Base-by-base conservation (phyloP, 805 yeast species). In the Geotrichum ghanense region DNA sequence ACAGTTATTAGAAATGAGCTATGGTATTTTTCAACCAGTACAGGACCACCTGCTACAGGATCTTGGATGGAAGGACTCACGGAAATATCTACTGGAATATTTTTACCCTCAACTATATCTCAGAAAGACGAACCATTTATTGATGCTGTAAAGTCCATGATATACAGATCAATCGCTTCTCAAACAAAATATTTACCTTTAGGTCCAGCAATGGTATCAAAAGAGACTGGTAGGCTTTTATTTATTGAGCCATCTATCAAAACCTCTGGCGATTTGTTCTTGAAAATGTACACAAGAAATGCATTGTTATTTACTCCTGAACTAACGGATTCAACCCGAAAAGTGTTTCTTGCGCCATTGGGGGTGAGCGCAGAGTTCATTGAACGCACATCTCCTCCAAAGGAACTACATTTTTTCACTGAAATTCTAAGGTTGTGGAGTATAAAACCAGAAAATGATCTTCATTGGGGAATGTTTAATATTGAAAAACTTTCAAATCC, bases 1-100 rank as follows among this genome's bases (percentile, higher is more conserved):
- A 50, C 47, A 10, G 40, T 50, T 10, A 22, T 45, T 22, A 50
- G 52, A 35, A 56, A 51, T 17, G 62, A 58, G 48, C 50, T 58
- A n/a, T 58, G 62, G 62, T 54, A 55, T 2, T 58, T 58, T 46
- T 50, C 58, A 2, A 21, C 53, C 2, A 22, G 39, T 10, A 52
- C 49, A 22, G 35, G 44, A 2, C 41, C 27, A 3, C 34, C 45
- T 6, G 48, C 56, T 7, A 58, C 59, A 1, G 40, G 24, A 0
- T 57, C 60, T 16, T 45, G 44, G n/a, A 22, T 41, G 35, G 51
- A 47, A 37, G 46, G 50, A 7, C 48, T 58, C n/a, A 47, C 47
- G 16, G 62, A 58, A 44, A 58, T 57, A 2, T 48, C 59, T 2
- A 55, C 59, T 16, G 62, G 62, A 1, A 41, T 53, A 12, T 56